Percentiles rank a stretch among this genome's conserved stretches.
Conservation (phyloP, 768 basidiomycete genomes). For the Tephrocybe rancida region DNA sequence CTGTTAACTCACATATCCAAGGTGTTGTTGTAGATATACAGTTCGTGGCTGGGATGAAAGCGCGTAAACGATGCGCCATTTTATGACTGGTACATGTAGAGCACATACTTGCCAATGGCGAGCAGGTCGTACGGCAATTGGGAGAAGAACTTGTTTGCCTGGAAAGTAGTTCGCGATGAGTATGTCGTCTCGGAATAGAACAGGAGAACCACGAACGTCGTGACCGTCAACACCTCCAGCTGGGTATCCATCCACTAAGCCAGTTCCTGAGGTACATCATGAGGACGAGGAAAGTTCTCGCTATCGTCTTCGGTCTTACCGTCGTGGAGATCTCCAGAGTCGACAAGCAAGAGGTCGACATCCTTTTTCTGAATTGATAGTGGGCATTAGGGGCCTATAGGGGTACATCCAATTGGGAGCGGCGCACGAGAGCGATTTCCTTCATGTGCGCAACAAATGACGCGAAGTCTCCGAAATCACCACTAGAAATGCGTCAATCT, state of each 20-base stretch:
- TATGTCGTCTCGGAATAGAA: neutral
- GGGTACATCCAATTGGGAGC: neutral
- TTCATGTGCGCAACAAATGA: conserved; percentile 90
- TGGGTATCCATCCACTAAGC: conserved; percentile 76
- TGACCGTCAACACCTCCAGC: conserved; percentile 73
- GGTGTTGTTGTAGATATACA: conserved; percentile 71
- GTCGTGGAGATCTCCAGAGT: conserved; percentile 78
- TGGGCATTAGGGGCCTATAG: neutral
- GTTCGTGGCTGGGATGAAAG: conserved; percentile 63
- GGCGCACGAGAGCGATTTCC: conserved; percentile 58
- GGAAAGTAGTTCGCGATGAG: neutral
- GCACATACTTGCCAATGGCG: conserved; percentile 78
- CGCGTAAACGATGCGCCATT: conserved; percentile 53
- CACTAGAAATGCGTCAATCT: conserved; percentile 27
- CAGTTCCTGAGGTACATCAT: conserved; percentile 55
- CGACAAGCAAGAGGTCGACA: conserved; percentile 82
- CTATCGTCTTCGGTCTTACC: conserved; percentile 31
- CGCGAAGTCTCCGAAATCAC: conserved; percentile 79
- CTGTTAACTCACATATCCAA: conserved; percentile 57
- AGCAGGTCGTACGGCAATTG: conserved; percentile 81
- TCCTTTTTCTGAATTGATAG: conserved; percentile 50
- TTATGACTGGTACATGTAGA: neutral
- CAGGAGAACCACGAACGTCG: conserved; percentile 44
- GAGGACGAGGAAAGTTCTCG: neutral
- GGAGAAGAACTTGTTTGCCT: conserved; percentile 77